Evolutionary conservation across 768 basidiomycete species (phyloP).

Genomic region (Cantharellus cinnabarinus): DNA sequence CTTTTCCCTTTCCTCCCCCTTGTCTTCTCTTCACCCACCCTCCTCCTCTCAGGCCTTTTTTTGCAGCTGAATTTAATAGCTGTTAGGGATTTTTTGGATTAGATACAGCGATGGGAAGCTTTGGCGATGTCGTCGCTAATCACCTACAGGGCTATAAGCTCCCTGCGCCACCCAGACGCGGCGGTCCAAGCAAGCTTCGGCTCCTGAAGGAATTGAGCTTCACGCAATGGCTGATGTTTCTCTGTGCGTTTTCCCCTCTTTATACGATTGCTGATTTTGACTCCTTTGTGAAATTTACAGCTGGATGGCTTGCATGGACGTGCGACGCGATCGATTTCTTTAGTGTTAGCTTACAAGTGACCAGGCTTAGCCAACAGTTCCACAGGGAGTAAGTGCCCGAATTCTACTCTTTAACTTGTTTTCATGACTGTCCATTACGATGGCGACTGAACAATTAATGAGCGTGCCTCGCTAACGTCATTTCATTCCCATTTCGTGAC

Average conservation of each 20-base stretch:
- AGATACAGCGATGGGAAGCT: too few relatives aligned
- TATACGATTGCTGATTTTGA: constrained; percentile 26
- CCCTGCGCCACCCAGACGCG: too few relatives aligned
- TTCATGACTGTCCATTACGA: too few relatives aligned
- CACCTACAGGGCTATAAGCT: too few relatives aligned
- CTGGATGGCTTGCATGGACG: constrained; percentile 70
- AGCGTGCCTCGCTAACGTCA: neutral
- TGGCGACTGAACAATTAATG: too few relatives aligned
- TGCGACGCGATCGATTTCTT: constrained; percentile 80
- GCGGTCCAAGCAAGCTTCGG: neutral
- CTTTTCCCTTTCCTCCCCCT: too few relatives aligned
- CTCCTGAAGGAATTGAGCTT: neutral
- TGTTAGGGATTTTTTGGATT: too few relatives aligned
- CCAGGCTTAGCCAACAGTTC: constrained; percentile 12
- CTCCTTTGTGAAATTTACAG: constrained; percentile 10
- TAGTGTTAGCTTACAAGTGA: constrained; percentile 26
- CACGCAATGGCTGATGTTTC: neutral
- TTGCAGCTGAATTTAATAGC: too few relatives aligned
- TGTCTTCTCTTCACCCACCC: too few relatives aligned
- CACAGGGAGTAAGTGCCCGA: neutral
- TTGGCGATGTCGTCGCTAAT: too few relatives aligned
- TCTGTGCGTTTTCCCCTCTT: neutral
- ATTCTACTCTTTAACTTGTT: too few relatives aligned
- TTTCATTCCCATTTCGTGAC: neutral
- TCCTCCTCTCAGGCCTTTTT: too few relatives aligned